Evolutionary conservation across 805 yeast genomes (phyloP).

Genomic region (Ogataea dorogensis): DNA sequence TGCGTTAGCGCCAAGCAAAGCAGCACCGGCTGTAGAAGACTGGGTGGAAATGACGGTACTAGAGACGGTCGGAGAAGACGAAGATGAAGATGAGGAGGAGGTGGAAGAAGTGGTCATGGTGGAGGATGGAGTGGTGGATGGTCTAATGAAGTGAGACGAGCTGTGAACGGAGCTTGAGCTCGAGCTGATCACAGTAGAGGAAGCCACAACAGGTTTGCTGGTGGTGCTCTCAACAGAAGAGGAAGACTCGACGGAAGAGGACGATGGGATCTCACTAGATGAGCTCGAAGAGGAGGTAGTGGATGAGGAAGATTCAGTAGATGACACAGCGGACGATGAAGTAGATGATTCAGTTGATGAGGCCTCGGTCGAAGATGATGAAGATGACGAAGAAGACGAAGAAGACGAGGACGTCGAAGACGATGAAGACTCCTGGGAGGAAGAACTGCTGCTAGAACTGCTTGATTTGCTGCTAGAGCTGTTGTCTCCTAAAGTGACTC

Average conservation of each 20-base stretch:
- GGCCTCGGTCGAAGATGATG: constrained; percentile 27
- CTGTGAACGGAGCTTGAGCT: too few species aligned
- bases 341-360: constrained; percentile 14
- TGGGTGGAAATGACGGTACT: constrained; percentile 20
- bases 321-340: constrained; percentile 18
- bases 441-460: constrained; percentile 34
- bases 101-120: constrained; percentile 7
- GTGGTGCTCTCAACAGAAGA: too few species aligned
- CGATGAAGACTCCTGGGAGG: constrained; percentile 32
- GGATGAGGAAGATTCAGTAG: constrained; percentile 23
- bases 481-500: constrained; percentile 39
- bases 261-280: constrained; percentile 26
- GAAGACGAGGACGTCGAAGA: constrained; percentile 29
- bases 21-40: constrained; percentile 23
- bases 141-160: constrained; percentile 14
- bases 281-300: constrained; percentile 20
- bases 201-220: too few species aligned
- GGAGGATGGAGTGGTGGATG: constrained; percentile 28
- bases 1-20: constrained; percentile 26
- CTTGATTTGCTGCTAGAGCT: constrained; percentile 19
- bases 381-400: constrained; percentile 25
- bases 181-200: too few species aligned
- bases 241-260: constrained; percentile 23
- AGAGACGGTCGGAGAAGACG: constrained; percentile 16
- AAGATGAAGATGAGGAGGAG: constrained; percentile 18